Percentiles rank a stretch among this genome's conserved stretches.
phyloP scores from a whole-genome alignment of 208 protist genomes.

The Willaertia magna region DNA sequence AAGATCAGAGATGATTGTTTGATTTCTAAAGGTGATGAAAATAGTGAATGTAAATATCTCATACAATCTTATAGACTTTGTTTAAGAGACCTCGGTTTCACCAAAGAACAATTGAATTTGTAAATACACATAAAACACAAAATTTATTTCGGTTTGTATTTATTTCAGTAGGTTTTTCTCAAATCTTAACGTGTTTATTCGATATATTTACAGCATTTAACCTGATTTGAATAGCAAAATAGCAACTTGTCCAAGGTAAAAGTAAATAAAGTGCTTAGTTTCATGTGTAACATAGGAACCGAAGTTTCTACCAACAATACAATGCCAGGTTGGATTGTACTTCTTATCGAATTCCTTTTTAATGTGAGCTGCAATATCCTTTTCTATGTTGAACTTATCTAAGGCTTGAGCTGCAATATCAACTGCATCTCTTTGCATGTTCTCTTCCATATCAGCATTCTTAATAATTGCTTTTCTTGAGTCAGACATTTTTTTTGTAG shows the following conservation, averaged over 20 bases:
- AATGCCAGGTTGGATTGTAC: slow-evolving; percentile 99
- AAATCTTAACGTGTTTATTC: no score
- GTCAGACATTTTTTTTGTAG: background rate
- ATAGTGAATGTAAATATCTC: background rate
- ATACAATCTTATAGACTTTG: background rate
- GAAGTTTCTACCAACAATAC: slow-evolving; percentile 99
- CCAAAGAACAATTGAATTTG: background rate
- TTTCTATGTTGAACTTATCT: slow-evolving; percentile 89
- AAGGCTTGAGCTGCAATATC: slow-evolving; percentile 91
- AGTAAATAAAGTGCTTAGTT: slow-evolving; percentile 97
- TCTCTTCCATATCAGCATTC: slow-evolving; percentile 86
- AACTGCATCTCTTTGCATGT: slow-evolving; percentile 95
- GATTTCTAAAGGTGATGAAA: background rate
- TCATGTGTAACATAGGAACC: slow-evolving; percentile 99
- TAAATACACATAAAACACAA: background rate
- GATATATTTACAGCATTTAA: slow-evolving; percentile 33
- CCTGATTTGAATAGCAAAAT: slow-evolving; percentile 96
- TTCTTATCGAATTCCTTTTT: slow-evolving; percentile 99
- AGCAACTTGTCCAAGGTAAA: slow-evolving; percentile 97
- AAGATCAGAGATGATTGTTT: slow-evolving; percentile 3
- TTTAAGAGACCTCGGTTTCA: background rate
- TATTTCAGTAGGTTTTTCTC: no score
- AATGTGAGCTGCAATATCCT: slow-evolving; percentile 99
- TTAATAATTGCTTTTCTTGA: slow-evolving; percentile 40
- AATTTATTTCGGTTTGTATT: background rate